Evolutionary conservation across 768 basidiomycete genomes (phyloP).

Genomic region (Boletus tomentosulus): DNA sequence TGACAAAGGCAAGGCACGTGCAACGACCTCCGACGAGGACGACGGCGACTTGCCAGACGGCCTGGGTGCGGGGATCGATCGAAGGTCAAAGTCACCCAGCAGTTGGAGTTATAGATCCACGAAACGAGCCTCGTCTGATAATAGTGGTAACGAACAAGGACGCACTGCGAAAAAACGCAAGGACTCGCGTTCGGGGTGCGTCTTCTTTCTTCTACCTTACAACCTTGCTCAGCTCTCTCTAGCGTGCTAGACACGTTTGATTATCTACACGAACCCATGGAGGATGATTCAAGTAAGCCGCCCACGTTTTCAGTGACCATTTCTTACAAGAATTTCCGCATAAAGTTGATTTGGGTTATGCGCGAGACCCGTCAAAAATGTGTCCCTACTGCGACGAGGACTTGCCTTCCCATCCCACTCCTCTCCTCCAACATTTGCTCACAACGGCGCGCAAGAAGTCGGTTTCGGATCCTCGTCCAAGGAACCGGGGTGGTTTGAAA

Average conservation of each 20-base stretch:
- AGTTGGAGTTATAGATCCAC: conserved; percentile 4
- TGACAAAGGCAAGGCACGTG: conserved; percentile 18
- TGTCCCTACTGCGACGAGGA: conserved; percentile 81
- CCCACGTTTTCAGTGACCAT: not conserved
- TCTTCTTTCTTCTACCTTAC: conserved; percentile 2
- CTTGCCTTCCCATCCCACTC: conserved; percentile 60
- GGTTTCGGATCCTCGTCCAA: conserved; percentile 55
- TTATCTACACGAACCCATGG: conserved; percentile 19
- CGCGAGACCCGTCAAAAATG: conserved; percentile 58
- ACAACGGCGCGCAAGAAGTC: conserved; percentile 51
- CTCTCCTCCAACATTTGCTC: conserved; percentile 53
- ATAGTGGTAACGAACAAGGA: conserved; percentile 26
- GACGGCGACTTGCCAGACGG: not conserved
- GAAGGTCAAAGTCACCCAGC: conserved; percentile 23
- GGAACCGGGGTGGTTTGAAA: conserved; percentile 62
- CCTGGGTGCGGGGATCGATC: conserved; percentile 29
- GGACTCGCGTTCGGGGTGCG: conserved; percentile 19
- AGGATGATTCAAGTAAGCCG: conserved; percentile 43
- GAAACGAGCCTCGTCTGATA: conserved; percentile 34
- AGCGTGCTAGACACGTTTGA: conserved; percentile 11
- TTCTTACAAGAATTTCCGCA: not conserved
- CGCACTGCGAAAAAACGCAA: conserved; percentile 32
- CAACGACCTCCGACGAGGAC: not conserved
- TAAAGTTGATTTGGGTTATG: conserved; percentile 49
- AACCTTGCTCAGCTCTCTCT: not conserved